These are phyloP conservation scores for Alternaria gaisen DNA, from an alignment of 2,329 filamentous ascomycete species.

Conservation along the genomic window DNA sequence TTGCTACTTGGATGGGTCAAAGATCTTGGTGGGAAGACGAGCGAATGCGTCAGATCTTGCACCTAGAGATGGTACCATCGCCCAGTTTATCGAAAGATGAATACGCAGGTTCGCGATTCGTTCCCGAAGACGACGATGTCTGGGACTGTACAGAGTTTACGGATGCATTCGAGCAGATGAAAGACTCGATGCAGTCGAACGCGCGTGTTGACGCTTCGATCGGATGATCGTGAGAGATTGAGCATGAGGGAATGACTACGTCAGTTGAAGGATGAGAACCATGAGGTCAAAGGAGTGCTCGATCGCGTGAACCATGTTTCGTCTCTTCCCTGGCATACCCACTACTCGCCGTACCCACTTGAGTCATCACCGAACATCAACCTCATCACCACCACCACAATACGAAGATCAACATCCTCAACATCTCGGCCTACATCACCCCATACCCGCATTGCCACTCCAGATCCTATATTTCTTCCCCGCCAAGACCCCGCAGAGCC, in stretches of 20 bases:
- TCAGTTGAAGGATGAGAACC: neutral
- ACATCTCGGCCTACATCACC: neutral
- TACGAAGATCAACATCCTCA: neutral
- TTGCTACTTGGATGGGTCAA: slow-evolving; percentile 36
- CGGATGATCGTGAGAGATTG: neutral
- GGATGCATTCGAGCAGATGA: slow-evolving; percentile 32
- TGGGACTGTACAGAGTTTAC: slow-evolving; percentile 41
- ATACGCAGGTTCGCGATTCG: slow-evolving; percentile 33
- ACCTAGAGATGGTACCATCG: slow-evolving; percentile 36
- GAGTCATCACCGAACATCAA: neutral
- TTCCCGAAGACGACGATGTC: slow-evolving; percentile 29
- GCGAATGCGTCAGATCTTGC: slow-evolving; percentile 33
- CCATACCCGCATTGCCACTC: neutral
- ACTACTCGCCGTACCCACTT: neutral
- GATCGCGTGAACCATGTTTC: neutral
- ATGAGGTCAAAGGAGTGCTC: neutral
- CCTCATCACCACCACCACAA: neutral
- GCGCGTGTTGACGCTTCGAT: neutral
- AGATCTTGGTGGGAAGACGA: slow-evolving; percentile 33
- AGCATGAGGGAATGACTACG: neutral
- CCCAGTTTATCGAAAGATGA: slow-evolving; percentile 21
- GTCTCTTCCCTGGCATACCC: neutral
- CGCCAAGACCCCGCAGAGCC: neutral
- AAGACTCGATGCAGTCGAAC: slow-evolving; percentile 1
- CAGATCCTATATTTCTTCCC: neutral